These are phyloP conservation scores for Leccinum olivaceopallidum DNA, from an alignment of 768 basidiomycete genomes.

Conservation along the genomic window DNA sequence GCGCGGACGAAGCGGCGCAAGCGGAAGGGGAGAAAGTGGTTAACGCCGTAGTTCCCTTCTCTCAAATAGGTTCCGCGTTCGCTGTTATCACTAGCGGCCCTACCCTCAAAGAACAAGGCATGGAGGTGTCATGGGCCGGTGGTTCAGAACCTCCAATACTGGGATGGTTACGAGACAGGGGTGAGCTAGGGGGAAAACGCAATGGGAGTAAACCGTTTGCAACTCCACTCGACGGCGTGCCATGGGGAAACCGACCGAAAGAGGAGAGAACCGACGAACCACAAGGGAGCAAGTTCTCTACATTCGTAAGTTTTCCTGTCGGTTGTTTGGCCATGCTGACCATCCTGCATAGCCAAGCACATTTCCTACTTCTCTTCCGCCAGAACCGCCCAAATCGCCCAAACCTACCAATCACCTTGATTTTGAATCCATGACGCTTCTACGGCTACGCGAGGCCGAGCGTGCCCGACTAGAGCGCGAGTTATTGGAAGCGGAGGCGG, in stretches of 20 bases:
- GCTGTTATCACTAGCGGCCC: slow-evolving; percentile 67
- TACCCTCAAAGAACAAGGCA: slow-evolving; percentile 52
- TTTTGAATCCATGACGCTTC: slow-evolving; percentile 77
- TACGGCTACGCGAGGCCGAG: slow-evolving; percentile 82
- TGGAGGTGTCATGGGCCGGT: slow-evolving; percentile 75
- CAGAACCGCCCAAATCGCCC: slow-evolving; percentile 26
- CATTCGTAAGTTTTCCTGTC: slow-evolving; percentile 14
- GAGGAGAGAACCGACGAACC: slow-evolving; percentile 3
- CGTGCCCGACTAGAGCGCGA: slow-evolving; percentile 74
- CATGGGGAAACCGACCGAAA: background rate
- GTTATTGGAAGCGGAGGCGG: slow-evolving; percentile 68
- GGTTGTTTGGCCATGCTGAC: slow-evolving; percentile 6
- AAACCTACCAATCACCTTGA: slow-evolving; percentile 51
- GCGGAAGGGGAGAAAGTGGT: slow-evolving; percentile 46
- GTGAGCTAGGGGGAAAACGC: slow-evolving; percentile 48
- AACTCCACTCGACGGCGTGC: slow-evolving; percentile 23
- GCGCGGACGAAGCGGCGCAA: slow-evolving; percentile 42
- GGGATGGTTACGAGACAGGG: slow-evolving; percentile 70
- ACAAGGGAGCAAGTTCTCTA: slow-evolving; percentile 47
- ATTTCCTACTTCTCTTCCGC: slow-evolving; percentile 15
- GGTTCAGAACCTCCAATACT: slow-evolving; percentile 71
- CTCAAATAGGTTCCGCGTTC: slow-evolving; percentile 74
- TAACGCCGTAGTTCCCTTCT: slow-evolving; percentile 75
- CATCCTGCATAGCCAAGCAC: slow-evolving; percentile 19
- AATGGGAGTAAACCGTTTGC: slow-evolving; percentile 15